Percentiles rank a stretch among this genome's conserved stretches.
Conservation (phyloP, 345 rosid species). For the Eucalyptus marginata region DNA sequence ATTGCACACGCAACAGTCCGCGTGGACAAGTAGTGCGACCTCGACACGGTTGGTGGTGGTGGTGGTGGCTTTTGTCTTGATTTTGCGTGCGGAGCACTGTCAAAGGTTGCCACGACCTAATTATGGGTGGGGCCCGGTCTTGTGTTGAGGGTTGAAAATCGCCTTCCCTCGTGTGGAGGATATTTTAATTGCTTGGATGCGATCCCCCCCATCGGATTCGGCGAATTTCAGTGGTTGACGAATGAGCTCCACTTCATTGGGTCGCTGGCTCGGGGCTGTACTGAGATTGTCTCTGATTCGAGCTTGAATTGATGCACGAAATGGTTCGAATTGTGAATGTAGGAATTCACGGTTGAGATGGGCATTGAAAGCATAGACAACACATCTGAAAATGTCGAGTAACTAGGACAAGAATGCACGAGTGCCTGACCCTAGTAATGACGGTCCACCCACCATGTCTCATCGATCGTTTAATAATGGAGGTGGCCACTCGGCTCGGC, state of each 20-base stretch:
- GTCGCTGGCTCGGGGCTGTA: not conserved
- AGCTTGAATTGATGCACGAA: not conserved
- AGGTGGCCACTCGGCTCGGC: not conserved
- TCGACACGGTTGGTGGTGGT: not conserved
- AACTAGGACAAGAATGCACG: not conserved
- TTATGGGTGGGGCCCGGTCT: not conserved
- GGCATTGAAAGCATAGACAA: not conserved
- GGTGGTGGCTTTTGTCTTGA: not conserved
- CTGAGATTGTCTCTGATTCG: not conserved
- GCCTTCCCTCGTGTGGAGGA: not conserved
- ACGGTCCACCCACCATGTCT: not conserved
- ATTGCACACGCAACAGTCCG: not conserved
- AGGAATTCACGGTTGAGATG: not conserved
- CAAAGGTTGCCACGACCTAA: not conserved
- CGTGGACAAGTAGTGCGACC: not conserved
- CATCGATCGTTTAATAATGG: not conserved
- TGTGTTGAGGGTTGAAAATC: not conserved
- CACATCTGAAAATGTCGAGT: not conserved
- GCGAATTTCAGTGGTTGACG: not conserved
- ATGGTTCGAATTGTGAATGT: not conserved
- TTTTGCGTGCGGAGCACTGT: not conserved
- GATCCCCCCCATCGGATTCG: not conserved
- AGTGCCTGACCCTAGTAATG: not conserved
- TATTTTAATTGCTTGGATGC: not conserved
- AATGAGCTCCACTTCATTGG: not conserved